Conservation (phyloP, 345 rosid species). For the Corymbia maculata region DNA sequence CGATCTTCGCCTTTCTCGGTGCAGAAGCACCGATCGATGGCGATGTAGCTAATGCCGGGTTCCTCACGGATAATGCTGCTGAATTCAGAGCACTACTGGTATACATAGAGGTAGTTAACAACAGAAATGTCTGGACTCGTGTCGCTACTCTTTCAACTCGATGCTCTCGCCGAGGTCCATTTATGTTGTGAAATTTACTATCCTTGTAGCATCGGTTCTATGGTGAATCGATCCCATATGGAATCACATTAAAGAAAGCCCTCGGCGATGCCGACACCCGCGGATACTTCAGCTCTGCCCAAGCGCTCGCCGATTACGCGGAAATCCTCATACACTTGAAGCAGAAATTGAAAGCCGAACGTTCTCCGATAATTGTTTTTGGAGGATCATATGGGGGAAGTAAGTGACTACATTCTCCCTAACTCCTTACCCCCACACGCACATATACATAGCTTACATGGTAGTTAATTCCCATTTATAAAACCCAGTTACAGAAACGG, state of each 20-base stretch:
- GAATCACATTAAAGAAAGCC: slow-evolving; percentile 4
- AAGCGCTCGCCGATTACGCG: slow-evolving; percentile 36
- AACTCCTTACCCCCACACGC: background rate
- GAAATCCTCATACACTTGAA: slow-evolving; percentile 13
- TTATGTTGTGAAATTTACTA: background rate
- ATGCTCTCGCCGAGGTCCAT: background rate
- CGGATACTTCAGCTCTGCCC: slow-evolving; percentile 29
- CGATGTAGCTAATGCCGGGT: slow-evolving; percentile 7
- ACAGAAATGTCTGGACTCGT: background rate
- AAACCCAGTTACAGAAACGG: background rate
- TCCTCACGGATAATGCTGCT: slow-evolving; percentile 29
- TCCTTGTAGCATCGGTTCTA: slow-evolving; percentile 38
- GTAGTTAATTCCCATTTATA: background rate
- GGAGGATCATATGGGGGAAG: slow-evolving; percentile 46
- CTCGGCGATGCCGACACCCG: slow-evolving; percentile 8
- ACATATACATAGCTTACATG: background rate
- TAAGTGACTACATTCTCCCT: background rate
- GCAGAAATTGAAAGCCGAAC: slow-evolving; percentile 3
- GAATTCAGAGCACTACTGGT: slow-evolving; percentile 26
- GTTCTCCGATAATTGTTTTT: slow-evolving; percentile 24
- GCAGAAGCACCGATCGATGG: slow-evolving; percentile 22
- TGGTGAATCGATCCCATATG: slow-evolving; percentile 34
- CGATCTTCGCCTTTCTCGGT: slow-evolving; percentile 42
- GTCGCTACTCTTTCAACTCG: background rate
- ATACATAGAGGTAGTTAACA: slow-evolving; percentile 31